Evolutionary conservation across 2,329 filamentous ascomycete species (phyloP), one percentile per base, ranked within the genome.

Genomic region (Trichoderma sp.): DNA sequence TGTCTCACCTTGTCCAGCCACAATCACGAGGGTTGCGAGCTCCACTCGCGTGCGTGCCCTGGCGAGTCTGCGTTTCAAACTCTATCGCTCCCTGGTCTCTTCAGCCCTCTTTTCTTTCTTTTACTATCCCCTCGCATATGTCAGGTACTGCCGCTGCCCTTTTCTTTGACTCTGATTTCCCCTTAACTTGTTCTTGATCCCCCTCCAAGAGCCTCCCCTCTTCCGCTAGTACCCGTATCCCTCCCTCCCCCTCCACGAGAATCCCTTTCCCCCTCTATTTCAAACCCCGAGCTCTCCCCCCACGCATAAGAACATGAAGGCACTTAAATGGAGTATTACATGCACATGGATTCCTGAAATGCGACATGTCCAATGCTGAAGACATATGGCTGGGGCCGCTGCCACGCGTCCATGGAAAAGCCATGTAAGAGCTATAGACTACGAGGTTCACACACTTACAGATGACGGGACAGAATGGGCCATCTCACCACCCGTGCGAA

Each of bases 81-180:
- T 54, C 48, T 62, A 44, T 54, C n/a, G 48, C 54, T 44, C 30
- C 59, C 58, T 54, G 24, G 28, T 57, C 24, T 30, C 5, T 26
- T 28, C 45, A 28, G 30, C 26, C 14, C 28, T 39, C 30, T 19
- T 34, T 19, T 45, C 21, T 24, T 24, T 24, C 21, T 24, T 24
- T 24, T 24, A 24, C 21, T 24, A 24, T 19, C 26, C 39, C 19
- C 54, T 44, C 54, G 19, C 54, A 44, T 15, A 44, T 9, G 48
- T 17, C n/a, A 17, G 17, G 21, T 28, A 47, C 45, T 28, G 30
- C 34, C 44, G 59, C 59, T 54, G 59, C 59, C 59, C 59, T 62
- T 62, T 28, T 62, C 54, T 62, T 28, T 62, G 59, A 62, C 59
- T 62, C 48, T 62, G 43, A 34, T 44, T 9, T 52, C 47, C 58